A percentile compares a stretch with the other conserved stretches of the same genome.
phyloP scores from a whole-genome alignment of 2,329 filamentous ascomycete genomes.

The Exserohilum turcica region DNA sequence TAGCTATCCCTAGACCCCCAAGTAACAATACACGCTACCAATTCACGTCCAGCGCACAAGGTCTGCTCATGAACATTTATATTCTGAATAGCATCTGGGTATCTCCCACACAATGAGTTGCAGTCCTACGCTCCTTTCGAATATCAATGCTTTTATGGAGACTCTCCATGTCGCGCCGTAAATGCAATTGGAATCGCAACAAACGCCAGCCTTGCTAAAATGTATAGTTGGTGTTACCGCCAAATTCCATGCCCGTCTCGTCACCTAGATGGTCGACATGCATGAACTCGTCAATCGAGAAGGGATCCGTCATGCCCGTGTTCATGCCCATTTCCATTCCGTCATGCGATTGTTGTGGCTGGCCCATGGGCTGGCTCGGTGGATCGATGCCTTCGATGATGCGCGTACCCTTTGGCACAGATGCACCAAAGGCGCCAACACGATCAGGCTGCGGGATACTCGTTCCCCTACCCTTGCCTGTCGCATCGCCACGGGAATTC shows the following conservation, averaged over 20 bases:
- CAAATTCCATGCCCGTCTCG: constrained; percentile 24
- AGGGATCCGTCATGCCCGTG: constrained; percentile 11
- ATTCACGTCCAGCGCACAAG: too few relatives aligned
- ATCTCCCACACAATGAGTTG: not conserved
- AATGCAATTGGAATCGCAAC: not conserved
- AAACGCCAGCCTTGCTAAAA: constrained; percentile 4
- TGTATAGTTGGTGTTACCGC: constrained; percentile 1
- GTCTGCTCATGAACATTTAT: not conserved
- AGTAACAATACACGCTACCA: too few relatives aligned
- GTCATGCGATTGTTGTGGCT: constrained; percentile 17
- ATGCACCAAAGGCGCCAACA: constrained; percentile 50
- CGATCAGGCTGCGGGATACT: constrained; percentile 43
- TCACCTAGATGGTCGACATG: constrained; percentile 47
- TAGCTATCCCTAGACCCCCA: too few relatives aligned
- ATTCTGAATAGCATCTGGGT: not conserved
- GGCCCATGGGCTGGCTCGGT: constrained; percentile 13
- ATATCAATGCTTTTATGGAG: not conserved
- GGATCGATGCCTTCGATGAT: constrained; percentile 49
- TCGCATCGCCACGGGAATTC: constrained; percentile 54
- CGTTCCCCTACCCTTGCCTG: constrained; percentile 25
- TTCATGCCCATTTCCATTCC: constrained; percentile 20
- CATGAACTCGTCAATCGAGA: constrained; percentile 50
- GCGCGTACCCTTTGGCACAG: constrained; percentile 46
- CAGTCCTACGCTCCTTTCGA: not conserved
- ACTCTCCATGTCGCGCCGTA: not conserved